Conservation (phyloP, 306 rosid genomes). For the Cercis canadensis region DNA sequence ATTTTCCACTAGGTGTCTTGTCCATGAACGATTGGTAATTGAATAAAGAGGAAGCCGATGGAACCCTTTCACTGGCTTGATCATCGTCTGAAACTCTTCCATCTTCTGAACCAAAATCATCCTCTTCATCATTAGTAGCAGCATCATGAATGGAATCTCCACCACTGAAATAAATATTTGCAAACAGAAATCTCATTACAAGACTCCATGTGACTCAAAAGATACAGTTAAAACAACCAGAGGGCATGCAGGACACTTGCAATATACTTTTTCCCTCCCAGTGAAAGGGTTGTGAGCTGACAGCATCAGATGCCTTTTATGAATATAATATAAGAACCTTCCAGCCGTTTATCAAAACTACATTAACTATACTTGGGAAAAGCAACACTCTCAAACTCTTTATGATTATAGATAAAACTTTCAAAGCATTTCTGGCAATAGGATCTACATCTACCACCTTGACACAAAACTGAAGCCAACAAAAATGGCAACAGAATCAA, state of each 20-base stretch:
- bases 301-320: neutral
- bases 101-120: slow-evolving; percentile 55
- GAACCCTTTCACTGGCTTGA: slow-evolving; percentile 43
- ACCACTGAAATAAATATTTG: slow-evolving; percentile 54
- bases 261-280: slow-evolving; percentile 13
- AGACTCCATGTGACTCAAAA: slow-evolving; percentile 14
- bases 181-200: slow-evolving; percentile 21
- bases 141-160: slow-evolving; percentile 44
- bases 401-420: no score
- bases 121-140: slow-evolving; percentile 52
- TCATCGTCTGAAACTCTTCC: slow-evolving; percentile 59
- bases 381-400: no score
- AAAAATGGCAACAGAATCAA: slow-evolving; percentile 22
- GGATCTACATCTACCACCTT: slow-evolving; percentile 1
- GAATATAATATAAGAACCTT: slow-evolving; percentile 15
- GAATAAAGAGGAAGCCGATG: slow-evolving; percentile 41
- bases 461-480: slow-evolving; percentile 21
- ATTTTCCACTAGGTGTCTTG: slow-evolving; percentile 70
- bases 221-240: slow-evolving; percentile 28
- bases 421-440: no score
- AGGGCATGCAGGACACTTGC: slow-evolving; percentile 13
- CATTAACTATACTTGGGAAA: no score
- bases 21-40: slow-evolving; percentile 84
- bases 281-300: neutral
- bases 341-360: neutral